Percentiles rank a stretch among this genome's conserved stretches.
Evolutionary conservation across 1,284 basidiomycete species (phyloP).

Genomic region (Cryptococcus maquisensis): DNA sequence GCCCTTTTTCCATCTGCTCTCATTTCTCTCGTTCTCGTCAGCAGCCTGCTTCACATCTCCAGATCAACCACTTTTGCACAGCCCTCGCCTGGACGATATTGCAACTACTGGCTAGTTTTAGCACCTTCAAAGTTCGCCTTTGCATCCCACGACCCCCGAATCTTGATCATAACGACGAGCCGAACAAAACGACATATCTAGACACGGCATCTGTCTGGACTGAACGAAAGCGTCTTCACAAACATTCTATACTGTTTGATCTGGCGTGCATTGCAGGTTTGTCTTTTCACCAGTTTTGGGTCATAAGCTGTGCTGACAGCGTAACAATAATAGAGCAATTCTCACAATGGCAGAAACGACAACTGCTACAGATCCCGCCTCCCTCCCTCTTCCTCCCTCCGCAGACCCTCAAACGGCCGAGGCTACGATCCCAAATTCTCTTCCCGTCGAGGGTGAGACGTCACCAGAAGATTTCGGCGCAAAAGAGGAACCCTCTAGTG

Average conservation of each 20-base stretch:
- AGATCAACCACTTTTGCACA: not conserved
- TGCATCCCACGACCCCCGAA: no score
- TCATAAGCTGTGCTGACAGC: no score
- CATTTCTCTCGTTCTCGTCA: not conserved
- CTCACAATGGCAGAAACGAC: slow-evolving; percentile 1
- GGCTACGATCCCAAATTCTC: not conserved
- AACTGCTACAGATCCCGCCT: slow-evolving; percentile 4
- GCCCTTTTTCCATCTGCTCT: not conserved
- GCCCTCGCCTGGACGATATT: no score
- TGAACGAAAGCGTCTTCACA: no score
- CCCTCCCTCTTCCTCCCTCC: slow-evolving; percentile 12
- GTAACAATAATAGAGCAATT: not conserved
- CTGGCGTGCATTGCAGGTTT: no score
- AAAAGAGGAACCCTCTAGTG: not conserved
- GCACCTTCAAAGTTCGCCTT: no score
- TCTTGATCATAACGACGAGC: no score
- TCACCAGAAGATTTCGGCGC: not conserved
- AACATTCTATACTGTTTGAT: no score
- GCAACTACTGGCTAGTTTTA: no score
- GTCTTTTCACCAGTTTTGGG: no score
- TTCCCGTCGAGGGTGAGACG: not conserved
- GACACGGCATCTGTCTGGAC: no score
- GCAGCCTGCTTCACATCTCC: not conserved
- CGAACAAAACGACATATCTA: no score
- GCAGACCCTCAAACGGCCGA: slow-evolving; percentile 4